A percentile compares a stretch with the other conserved stretches of the same genome.
Evolutionary conservation across 805 yeast species (phyloP).

Genomic region (Barnettozyma salicaria): DNA sequence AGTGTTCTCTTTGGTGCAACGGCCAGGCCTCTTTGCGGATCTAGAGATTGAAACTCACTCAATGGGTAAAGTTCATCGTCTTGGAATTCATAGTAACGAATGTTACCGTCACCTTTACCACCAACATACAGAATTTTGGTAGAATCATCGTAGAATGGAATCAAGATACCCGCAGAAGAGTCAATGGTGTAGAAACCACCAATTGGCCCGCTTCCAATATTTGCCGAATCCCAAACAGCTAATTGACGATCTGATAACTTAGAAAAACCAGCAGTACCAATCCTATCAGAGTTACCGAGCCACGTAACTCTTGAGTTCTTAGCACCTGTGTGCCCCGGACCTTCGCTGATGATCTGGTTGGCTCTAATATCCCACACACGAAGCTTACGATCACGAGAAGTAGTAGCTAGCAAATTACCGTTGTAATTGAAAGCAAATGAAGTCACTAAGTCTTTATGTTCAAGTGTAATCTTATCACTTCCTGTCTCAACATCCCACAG

Average conservation of each 20-base stretch:
- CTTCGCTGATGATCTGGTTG: conserved; percentile 72
- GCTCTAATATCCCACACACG: conserved; percentile 88
- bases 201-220: conserved; percentile 74
- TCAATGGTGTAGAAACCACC: conserved; percentile 86
- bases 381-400: conserved; percentile 83
- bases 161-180: conserved; percentile 85
- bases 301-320: conserved; percentile 84
- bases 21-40: conserved; percentile 95
- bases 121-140: conserved; percentile 80
- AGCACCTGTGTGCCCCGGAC: conserved; percentile 89
- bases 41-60: conserved; percentile 84
- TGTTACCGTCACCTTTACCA: conserved; percentile 98
- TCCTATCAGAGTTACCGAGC: conserved; percentile 81
- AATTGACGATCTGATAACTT: conserved; percentile 89
- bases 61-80: conserved; percentile 77
- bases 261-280: conserved; percentile 93
- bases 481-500: conserved; percentile 85
- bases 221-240: conserved; percentile 84
- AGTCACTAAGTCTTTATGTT: conserved; percentile 89
- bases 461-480: conserved; percentile 60
- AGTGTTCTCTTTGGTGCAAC: conserved; percentile 80
- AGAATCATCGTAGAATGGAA: conserved; percentile 84
- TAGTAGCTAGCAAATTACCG: conserved; percentile 82
- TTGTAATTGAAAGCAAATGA: conserved; percentile 87
- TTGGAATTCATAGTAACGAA: conserved; percentile 86